phyloP scores from a whole-genome alignment of 2,329 filamentous ascomycete species.

The Mycosphaerelloides madeirae region DNA sequence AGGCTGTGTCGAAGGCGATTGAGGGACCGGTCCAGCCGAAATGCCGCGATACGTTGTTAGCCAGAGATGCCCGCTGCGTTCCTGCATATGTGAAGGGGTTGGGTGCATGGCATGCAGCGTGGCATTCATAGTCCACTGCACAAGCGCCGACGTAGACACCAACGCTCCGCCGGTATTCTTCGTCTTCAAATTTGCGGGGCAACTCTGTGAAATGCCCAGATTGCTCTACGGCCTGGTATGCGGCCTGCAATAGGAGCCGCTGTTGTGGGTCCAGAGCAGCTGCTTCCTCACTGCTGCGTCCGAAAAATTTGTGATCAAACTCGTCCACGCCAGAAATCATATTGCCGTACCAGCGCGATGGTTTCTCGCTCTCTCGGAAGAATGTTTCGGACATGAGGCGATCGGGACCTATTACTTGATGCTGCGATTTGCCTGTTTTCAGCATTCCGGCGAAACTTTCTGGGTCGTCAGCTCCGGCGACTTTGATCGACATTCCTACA shows the following conservation, averaged over 20 bases:
- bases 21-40: conserved; percentile 42
- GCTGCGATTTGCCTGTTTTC: conserved; percentile 3
- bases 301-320: conserved; percentile 35
- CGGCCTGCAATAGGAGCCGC: conserved; percentile 25
- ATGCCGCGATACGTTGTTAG: no score
- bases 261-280: conserved; percentile 30
- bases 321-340: conserved; percentile 15
- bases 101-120: conserved; percentile 32
- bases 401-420: no score
- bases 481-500: conserved; percentile 14
- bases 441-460: conserved; percentile 15
- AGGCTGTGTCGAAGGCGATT: conserved; percentile 30
- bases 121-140: conserved; percentile 39
- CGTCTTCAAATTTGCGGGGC: conserved; percentile 7
- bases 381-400: no score
- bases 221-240: conserved; percentile 31
- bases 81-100: no score
- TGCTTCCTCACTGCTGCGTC: conserved; percentile 23
- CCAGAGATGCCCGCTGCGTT: no score
- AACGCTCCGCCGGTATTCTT: no score
- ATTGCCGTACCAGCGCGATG: conserved; percentile 9
- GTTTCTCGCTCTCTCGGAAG: no score
- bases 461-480: conserved; percentile 8
- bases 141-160: conserved; percentile 39
- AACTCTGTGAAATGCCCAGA: conserved; percentile 28